phyloP scores from a whole-genome alignment of 192 early-diverging fungal species.

The Oehlia diaphana region DNA sequence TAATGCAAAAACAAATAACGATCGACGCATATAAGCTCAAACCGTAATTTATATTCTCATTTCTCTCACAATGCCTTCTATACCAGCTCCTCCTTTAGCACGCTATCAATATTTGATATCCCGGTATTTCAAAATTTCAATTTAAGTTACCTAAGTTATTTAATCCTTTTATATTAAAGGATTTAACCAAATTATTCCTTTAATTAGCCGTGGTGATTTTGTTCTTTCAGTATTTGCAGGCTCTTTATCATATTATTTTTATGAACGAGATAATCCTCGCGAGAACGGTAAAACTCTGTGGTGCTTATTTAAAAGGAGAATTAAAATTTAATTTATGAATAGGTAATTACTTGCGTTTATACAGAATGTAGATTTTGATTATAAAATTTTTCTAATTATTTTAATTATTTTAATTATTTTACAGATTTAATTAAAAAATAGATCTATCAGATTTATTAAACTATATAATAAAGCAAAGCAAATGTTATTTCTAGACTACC shows the following conservation, averaged over 20 bases:
- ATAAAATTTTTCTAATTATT: too few species aligned
- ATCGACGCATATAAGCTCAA: too few species aligned
- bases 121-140: neutral
- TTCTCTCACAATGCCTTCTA: neutral
- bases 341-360: too few species aligned
- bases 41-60: too few species aligned
- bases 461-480: too few species aligned
- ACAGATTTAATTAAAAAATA: too few species aligned
- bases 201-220: neutral
- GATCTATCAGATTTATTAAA: too few species aligned
- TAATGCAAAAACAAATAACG: too few species aligned
- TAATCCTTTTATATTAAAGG: neutral
- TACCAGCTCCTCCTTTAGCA: neutral
- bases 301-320: neutral
- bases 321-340: neutral
- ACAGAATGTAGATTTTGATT: too few species aligned
- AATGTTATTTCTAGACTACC: too few species aligned
- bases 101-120: neutral
- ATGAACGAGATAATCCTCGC: slow-evolving; percentile 1
- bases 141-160: neutral
- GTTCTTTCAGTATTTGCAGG: slow-evolving; percentile 8
- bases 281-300: neutral
- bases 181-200: neutral
- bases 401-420: too few species aligned
- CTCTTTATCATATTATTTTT: slow-evolving; percentile 10